phyloP scores from a whole-genome alignment of 2,329 filamentous ascomycete species.

The Microdochium paspali region DNA sequence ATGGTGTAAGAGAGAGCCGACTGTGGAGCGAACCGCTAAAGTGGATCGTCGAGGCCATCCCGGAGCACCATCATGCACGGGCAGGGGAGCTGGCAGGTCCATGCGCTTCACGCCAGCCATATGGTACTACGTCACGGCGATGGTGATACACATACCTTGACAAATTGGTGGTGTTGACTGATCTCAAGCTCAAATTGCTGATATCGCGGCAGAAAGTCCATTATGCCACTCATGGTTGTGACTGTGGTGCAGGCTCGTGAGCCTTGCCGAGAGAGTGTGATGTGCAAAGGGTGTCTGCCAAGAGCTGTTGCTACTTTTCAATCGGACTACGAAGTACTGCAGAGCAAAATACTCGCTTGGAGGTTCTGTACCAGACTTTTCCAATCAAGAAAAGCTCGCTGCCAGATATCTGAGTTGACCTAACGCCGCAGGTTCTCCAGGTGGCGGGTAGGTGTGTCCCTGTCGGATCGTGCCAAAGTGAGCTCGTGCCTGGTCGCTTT shows the following conservation, averaged over 20 bases:
- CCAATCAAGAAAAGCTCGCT: too few relatives aligned
- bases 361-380: too few relatives aligned
- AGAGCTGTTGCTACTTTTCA: too few relatives aligned
- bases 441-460: too few relatives aligned
- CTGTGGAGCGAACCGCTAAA: background rate
- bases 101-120: background rate
- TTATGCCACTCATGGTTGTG: constrained; percentile 17
- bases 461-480: too few relatives aligned
- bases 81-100: background rate
- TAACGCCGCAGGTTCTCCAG: too few relatives aligned
- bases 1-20: background rate
- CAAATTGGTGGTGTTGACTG: constrained; percentile 31
- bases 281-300: too few relatives aligned
- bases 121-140: background rate
- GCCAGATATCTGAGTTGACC: too few relatives aligned
- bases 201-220: constrained; percentile 39
- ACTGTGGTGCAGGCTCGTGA: background rate
- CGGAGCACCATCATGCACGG: background rate
- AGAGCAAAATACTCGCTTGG: too few relatives aligned
- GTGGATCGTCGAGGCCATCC: constrained; percentile 1
- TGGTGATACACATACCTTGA: constrained; percentile 24
- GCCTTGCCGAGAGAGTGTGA: background rate
- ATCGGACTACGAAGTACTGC: too few relatives aligned
- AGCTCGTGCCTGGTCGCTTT: too few relatives aligned
- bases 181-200: constrained; percentile 30